Evolutionary conservation across 2,329 filamentous ascomycete species (phyloP), one percentile per base, ranked within the genome.

Genomic region (Alternaria viburni): DNA sequence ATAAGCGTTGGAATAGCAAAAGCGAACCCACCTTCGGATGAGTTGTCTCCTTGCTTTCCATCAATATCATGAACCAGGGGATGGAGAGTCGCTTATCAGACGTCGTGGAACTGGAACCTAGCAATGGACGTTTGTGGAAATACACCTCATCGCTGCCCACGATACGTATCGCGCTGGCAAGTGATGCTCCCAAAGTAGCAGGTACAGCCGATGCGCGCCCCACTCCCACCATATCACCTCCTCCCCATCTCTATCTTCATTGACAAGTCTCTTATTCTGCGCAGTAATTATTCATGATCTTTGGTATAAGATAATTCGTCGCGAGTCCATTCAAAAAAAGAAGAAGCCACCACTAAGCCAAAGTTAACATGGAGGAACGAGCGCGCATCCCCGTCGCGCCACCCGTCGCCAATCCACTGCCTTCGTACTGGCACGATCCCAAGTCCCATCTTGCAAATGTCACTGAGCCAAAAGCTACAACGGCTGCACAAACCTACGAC

Each of bases 391-490:
- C 75, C 15, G 76, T 79, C 10, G 59, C 61, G 6, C 70, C 75
- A 17, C 81, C 81, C 12, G 61, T 73, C 15, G 21, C 70, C 19
- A 68, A 76, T 21, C 80, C 81, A 6, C 72, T 79, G 6, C 69
- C 74, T 8, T 82, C 81, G 6, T 83, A 82, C 67, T 83, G 81
- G 81, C 81, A 82, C 51, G 66, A 70, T 1, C 78, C 81, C 12
- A 78, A 78, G 60, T 77, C 75, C 0, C 71, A 76, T 1, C 74
- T 82, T 21, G 77, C 80, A 12, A 74, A 78, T 46, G 60, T 73
- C 9, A 69, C 74, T 15, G 74, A 75, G 45, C 72, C 79, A 1
- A 70, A 70, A 30, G 71, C 73, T 1, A 60, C 72, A 9, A 45
- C 62, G 0, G 60, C 73, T 5, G 70, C 75, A 8, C 6, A 57